Evolutionary conservation across 2,329 filamentous ascomycete species (phyloP), one percentile per base, ranked within the genome.

Genomic region (Aspergillus pseudoviridinutans): DNA sequence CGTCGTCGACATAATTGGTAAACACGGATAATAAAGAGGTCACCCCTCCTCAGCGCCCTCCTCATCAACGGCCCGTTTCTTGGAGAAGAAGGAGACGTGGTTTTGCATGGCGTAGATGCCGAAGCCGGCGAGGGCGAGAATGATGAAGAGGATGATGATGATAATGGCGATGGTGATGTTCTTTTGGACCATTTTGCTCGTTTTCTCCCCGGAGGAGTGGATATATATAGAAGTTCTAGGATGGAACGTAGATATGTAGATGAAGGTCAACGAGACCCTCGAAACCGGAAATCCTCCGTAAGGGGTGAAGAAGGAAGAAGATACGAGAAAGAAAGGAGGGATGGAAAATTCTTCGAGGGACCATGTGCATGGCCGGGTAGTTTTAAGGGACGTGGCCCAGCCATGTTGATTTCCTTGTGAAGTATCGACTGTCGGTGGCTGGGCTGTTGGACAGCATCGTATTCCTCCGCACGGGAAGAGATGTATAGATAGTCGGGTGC

Each of bases 91-190:
- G 0, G 64, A 61, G 27, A 72, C 62, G 29, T 68, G 69, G 58
- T 74, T 67, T 53, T 73, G 65, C 53, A 71, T 65, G 5, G 70
- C 68, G 54, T 67, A 75, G 61, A 74, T 74, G 9, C 64, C 65
- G 53, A 72, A 77, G 4, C 74, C 77, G 44, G 75, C 72, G 27
- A 77, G 58, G 22, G 75, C 76, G 42, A 81, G 74, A 50, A 80
- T 58, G 52, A 81, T 58, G 64, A 80, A 80, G 55, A 81, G 71
- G 49, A 78, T 60, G 62, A 81, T 79, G 61, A 81, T 74, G 65
- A 81, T 81, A 57, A 81, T 74, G 14, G 78, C 79, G 60, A 81
- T 78, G 63, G 76, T 71, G 64, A 79, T 72, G 68, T 81, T 81
- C 58, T 71, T 69, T 61, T 79, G 66, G 22, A 78, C 71, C 71